Percentiles rank a stretch among this genome's conserved stretches.
phyloP scores from a whole-genome alignment of 768 basidiomycete species.

The Amanita phalloides region DNA sequence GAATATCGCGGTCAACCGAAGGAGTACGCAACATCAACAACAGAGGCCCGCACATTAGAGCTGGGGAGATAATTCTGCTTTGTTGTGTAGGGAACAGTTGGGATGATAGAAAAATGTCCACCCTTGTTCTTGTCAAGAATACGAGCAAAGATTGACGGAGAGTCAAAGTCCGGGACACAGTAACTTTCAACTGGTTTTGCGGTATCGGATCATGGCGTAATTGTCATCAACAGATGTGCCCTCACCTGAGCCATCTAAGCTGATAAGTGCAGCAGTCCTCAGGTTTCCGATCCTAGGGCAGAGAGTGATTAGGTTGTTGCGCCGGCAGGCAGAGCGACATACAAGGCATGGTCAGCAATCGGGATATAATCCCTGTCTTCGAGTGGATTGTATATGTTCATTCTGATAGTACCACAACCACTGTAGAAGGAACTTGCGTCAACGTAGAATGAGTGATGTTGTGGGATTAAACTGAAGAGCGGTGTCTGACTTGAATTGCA shows the following conservation, averaged over 20 bases:
- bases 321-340: slow-evolving; percentile 14
- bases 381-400: slow-evolving; percentile 45
- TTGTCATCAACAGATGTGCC: neutral
- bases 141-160: slow-evolving; percentile 84
- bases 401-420: slow-evolving; percentile 17
- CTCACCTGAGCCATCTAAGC: slow-evolving; percentile 73
- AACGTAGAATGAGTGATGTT: neutral
- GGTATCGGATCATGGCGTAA: neutral
- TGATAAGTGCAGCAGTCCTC: slow-evolving; percentile 74
- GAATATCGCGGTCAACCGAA: slow-evolving; percentile 1
- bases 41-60: slow-evolving; percentile 50
- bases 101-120: slow-evolving; percentile 87
- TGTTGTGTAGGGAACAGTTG: slow-evolving; percentile 53
- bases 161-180: slow-evolving; percentile 90
- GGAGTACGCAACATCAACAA: neutral
- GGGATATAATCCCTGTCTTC: slow-evolving; percentile 57
- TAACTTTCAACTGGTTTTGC: slow-evolving; percentile 73
- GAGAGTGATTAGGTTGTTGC: neutral
- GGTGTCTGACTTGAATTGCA: neutral
- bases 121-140: slow-evolving; percentile 87
- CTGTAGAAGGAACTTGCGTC: neutral
- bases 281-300: slow-evolving; percentile 66
- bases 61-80: slow-evolving; percentile 80
- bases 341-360: slow-evolving; percentile 77
- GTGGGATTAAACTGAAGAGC: neutral